These are phyloP conservation scores for Solanum aculeatissimum DNA, from an alignment of 305 asterid species.

Conservation along the genomic window DNA sequence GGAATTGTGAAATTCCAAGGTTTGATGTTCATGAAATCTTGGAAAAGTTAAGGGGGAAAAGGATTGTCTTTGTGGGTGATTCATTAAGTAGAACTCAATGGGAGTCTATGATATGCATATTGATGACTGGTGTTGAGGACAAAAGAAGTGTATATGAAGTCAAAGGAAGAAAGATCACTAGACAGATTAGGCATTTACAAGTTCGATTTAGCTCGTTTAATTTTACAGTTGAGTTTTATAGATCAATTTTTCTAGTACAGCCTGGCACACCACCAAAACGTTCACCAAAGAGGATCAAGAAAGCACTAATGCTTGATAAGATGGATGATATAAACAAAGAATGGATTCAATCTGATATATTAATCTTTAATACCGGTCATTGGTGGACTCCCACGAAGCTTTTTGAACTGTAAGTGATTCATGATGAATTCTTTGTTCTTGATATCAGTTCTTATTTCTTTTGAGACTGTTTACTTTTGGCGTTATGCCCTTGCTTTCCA, in stretches of 20 bases:
- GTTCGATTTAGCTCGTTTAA: slow-evolving; percentile 46
- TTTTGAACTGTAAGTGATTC: slow-evolving; percentile 58
- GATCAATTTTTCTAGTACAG: slow-evolving; percentile 80
- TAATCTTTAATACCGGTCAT: slow-evolving; percentile 80
- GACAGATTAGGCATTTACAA: slow-evolving; percentile 65
- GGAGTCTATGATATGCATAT: slow-evolving; percentile 93
- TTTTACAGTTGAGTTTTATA: slow-evolving; percentile 75
- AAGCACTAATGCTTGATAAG: slow-evolving; percentile 50
- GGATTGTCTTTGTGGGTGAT: slow-evolving; percentile 89
- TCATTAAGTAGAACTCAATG: slow-evolving; percentile 88
- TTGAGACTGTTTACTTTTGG: background rate
- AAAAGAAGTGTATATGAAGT: slow-evolving; percentile 69
- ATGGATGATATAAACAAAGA: slow-evolving; percentile 66
- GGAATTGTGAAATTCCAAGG: slow-evolving; percentile 48
- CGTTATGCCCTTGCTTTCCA: background rate
- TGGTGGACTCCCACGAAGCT: slow-evolving; percentile 91
- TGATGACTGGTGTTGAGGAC: slow-evolving; percentile 74
- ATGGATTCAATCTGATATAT: slow-evolving; percentile 80
- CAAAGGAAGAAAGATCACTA: slow-evolving; percentile 66
- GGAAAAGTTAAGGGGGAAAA: slow-evolving; percentile 68
- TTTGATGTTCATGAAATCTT: slow-evolving; percentile 43
- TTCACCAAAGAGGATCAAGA: slow-evolving; percentile 82
- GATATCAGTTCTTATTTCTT: background rate
- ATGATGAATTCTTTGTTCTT: background rate
- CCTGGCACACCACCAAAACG: slow-evolving; percentile 53